Evolutionary conservation across 2,329 filamentous ascomycete species (phyloP), one percentile per base, ranked within the genome.

Genomic region (Fusarium veterinarium): DNA sequence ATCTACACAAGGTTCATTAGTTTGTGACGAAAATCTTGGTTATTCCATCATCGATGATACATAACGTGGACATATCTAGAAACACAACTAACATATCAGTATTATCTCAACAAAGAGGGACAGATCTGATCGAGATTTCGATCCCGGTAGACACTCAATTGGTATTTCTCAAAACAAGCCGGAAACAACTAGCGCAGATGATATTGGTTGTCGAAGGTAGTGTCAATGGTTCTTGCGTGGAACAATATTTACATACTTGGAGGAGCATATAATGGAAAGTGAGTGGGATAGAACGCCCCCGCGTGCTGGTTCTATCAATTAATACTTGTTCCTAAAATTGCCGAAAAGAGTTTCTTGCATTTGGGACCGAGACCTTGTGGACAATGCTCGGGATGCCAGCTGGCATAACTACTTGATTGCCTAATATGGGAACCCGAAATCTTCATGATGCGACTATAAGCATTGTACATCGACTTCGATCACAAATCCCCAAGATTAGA

Each of bases 341-440:
- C 20, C 28, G 30, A 66, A 60, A 53, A 31, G 45, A 35, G 41
- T 20, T 53, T 51, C 31, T 44, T 60, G 53, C 37, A 67, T 48
- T 20, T 20, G 41, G 20, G 9, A n/a, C 20, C 12, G 25, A 52
- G n/a, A 19, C 35, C n/a, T 33, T 33, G 28, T 42, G 51, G 41
- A 35, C 17, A 19, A 44, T 37, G 25, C 57, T 60, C 49, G 41
- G 31, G 19, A 28, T n/a, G 31, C 19, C 19, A 51, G 30, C 28
- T 23, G 45, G 40, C 58, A 30, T 45, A 46, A 31, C 30, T 42
- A n/a, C 16, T 25, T 48, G 41, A 41, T 42, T 69, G 70, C 73
- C 73, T 33, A 28, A 64, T 62, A 64, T 60, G 72, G 73, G 59
- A 75, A 71, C 64, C 72, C 73, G 66, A 56, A 49, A 17, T 41